These are phyloP conservation scores for Monosporascus sp. DNA, from an alignment of 2,329 filamentous ascomycete species.

Conservation along the genomic window DNA sequence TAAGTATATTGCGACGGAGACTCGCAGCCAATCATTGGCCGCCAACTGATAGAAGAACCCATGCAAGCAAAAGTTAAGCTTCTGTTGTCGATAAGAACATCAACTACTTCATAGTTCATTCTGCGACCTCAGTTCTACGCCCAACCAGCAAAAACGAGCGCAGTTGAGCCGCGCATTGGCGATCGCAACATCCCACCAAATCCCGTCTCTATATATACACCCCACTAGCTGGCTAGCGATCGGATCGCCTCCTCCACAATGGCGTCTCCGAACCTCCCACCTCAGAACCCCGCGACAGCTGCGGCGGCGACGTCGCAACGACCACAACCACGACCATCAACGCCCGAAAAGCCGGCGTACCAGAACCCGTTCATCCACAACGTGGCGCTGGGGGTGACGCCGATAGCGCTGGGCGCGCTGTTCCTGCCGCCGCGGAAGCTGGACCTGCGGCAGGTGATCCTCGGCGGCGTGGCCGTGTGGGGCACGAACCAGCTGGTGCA, in stretches of 20 bases:
- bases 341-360: constrained; percentile 8
- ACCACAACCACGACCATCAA: constrained; percentile 4
- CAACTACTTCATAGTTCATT: too few species aligned
- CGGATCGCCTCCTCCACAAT: not conserved
- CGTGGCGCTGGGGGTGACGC: constrained; percentile 41
- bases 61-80: too few species aligned
- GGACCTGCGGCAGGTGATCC: constrained; percentile 45
- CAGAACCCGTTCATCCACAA: constrained; percentile 38
- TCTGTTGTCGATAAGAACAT: too few species aligned
- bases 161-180: too few species aligned
- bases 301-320: constrained; percentile 4
- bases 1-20: too few species aligned
- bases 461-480: constrained; percentile 45
- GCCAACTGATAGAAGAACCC: too few species aligned
- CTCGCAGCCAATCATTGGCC: too few species aligned
- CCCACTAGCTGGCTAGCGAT: too few species aligned
- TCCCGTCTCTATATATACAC: too few species aligned
- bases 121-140: too few species aligned
- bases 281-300: constrained; percentile 1
- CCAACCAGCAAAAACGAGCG: too few species aligned
- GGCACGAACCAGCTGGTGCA: constrained; percentile 50
- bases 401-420: constrained; percentile 43
- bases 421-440: constrained; percentile 47
- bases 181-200: too few species aligned
- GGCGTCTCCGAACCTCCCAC: constrained; percentile 4